Evolutionary conservation across 768 basidiomycete species (phyloP).

Genomic region (Amanita molliuscula): DNA sequence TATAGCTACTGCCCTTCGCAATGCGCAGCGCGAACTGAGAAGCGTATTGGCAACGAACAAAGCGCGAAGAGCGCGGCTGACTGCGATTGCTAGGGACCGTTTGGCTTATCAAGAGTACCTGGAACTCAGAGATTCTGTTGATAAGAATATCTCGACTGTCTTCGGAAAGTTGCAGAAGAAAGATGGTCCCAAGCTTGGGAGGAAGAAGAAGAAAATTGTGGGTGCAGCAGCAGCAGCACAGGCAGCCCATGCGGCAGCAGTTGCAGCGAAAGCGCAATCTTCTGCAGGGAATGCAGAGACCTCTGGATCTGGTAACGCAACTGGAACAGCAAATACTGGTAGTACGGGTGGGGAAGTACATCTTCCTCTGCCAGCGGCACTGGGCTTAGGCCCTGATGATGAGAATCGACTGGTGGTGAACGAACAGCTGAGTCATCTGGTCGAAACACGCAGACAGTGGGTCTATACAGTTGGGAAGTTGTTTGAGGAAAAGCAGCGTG

Average conservation of each 20-base stretch:
- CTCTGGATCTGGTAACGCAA: not conserved
- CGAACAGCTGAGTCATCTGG: slow-evolving; percentile 59
- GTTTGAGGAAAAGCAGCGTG: slow-evolving; percentile 66
- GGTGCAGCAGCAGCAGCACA: slow-evolving; percentile 20
- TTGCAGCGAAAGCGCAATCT: slow-evolving; percentile 2
- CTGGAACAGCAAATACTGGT: slow-evolving; percentile 19
- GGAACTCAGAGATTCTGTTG: slow-evolving; percentile 74
- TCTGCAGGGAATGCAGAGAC: not conserved
- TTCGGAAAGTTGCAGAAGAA: slow-evolving; percentile 81
- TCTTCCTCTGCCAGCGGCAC: slow-evolving; percentile 44
- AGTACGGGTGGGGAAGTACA: slow-evolving; percentile 17
- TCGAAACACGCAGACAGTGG: slow-evolving; percentile 72
- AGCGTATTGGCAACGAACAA: slow-evolving; percentile 76
- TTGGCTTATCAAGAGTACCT: slow-evolving; percentile 90
- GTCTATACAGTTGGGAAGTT: slow-evolving; percentile 64
- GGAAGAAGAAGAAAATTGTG: slow-evolving; percentile 60
- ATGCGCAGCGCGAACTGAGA: slow-evolving; percentile 76
- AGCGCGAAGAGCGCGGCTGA: slow-evolving; percentile 64
- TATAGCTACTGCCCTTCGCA: slow-evolving; percentile 81
- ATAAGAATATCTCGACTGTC: slow-evolving; percentile 67
- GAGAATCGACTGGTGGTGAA: slow-evolving; percentile 52
- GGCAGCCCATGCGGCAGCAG: slow-evolving; percentile 10
- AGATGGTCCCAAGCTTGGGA: slow-evolving; percentile 62
- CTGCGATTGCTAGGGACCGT: slow-evolving; percentile 70
- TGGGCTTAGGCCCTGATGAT: slow-evolving; percentile 61